Percentiles rank a stretch among this genome's conserved stretches.
phyloP scores from a whole-genome alignment of 148 eudicot species.

The Camellia lanceoleosa region DNA sequence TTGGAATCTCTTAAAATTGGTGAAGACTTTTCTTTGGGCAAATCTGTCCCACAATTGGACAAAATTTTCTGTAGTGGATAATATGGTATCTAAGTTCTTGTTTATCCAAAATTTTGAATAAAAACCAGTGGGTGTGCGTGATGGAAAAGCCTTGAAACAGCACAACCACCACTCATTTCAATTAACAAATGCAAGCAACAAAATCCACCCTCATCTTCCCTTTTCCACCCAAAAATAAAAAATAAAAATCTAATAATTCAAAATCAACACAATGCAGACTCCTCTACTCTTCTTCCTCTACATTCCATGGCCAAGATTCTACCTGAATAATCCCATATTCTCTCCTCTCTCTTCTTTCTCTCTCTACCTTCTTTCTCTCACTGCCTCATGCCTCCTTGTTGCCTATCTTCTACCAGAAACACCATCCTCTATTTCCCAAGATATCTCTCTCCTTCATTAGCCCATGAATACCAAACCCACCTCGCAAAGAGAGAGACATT shows the following conservation, averaged over 20 bases:
- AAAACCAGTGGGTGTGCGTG: constrained; percentile 15
- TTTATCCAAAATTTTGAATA: not conserved
- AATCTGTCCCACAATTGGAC: not conserved
- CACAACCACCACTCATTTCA: constrained; percentile 38
- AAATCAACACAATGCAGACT: constrained; percentile 15
- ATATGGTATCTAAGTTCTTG: not conserved
- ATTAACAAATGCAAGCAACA: constrained; percentile 24
- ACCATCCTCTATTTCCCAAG: constrained; percentile 29
- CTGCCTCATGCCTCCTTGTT: constrained; percentile 57
- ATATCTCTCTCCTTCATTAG: constrained; percentile 10
- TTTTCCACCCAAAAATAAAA: constrained; percentile 5
- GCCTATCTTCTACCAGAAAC: constrained; percentile 55
- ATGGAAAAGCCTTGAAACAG: constrained; percentile 12
- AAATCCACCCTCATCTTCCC: constrained; percentile 20
- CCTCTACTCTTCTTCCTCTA: constrained; percentile 12
- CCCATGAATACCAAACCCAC: constrained; percentile 20
- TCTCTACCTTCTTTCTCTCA: not conserved
- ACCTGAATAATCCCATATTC: constrained; percentile 36
- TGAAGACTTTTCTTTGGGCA: not conserved
- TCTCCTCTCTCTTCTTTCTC: constrained; percentile 2
- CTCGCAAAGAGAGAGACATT: constrained; percentile 24
- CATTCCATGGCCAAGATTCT: constrained; percentile 57
- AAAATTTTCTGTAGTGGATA: constrained; percentile 1
- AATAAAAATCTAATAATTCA: not conserved
- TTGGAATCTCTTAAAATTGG: too few relatives aligned